Percentiles rank a stretch among this genome's conserved stretches.
phyloP scores from a whole-genome alignment of 805 yeast species.

The Candida boidinii region DNA sequence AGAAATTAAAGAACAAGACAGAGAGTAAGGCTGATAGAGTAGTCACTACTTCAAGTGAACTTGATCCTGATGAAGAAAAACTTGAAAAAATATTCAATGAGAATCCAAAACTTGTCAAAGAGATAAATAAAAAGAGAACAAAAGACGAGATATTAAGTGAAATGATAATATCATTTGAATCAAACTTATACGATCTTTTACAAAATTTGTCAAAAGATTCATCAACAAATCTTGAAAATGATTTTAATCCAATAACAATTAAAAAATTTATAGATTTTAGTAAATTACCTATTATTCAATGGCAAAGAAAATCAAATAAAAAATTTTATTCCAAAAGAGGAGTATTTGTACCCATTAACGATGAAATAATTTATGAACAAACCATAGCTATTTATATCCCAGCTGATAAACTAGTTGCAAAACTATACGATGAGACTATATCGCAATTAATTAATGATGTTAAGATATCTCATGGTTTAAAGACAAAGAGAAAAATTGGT shows the following conservation, averaged over 20 bases:
- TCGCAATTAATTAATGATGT: conserved; percentile 13
- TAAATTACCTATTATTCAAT: conserved; percentile 36
- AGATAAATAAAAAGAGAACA: conserved; percentile 30
- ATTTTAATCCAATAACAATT: conserved; percentile 8
- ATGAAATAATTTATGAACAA: conserved; percentile 33
- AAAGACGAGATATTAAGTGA: conserved; percentile 44
- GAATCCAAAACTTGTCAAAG: conserved; percentile 13
- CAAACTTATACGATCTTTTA: conserved; percentile 19
- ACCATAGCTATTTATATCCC: conserved; percentile 35
- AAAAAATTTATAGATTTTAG: conserved; percentile 16
- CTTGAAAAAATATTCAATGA: conserved; percentile 11
- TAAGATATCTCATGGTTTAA: conserved; percentile 9
- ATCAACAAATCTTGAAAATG: not conserved
- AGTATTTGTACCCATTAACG: conserved; percentile 44
- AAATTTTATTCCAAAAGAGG: conserved; percentile 40
- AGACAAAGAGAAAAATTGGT: conserved; percentile 13
- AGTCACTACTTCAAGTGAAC: not conserved
- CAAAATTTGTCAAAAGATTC: conserved; percentile 15
- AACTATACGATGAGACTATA: conserved; percentile 22
- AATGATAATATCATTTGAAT: conserved; percentile 38
- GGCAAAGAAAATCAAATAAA: conserved; percentile 43
- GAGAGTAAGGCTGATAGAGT: not conserved
- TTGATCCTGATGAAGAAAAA: not conserved
- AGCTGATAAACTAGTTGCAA: conserved; percentile 34
- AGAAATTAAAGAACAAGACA: not conserved